Conservation (phyloP, 179 eudicot genomes). For the Drosera spatulata region DNA sequence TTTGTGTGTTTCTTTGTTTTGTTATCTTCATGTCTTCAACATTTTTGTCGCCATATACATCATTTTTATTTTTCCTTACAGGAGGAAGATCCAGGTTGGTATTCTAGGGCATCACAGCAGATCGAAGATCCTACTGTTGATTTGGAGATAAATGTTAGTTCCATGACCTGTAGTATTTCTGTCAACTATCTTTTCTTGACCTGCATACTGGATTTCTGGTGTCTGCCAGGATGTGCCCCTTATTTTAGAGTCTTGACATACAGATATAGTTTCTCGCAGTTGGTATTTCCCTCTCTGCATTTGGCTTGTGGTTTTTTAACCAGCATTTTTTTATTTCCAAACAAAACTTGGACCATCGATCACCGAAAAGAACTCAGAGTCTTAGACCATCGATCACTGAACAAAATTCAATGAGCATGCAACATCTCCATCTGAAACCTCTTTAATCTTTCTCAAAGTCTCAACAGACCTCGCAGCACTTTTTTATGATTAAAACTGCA, state of each 20-base stretch:
- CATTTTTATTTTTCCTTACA: constrained; percentile 9
- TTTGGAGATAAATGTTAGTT: constrained; percentile 74
- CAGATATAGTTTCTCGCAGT: too few relatives aligned
- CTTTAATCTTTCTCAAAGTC: too few relatives aligned
- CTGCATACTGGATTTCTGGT: neutral
- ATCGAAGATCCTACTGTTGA: constrained; percentile 56
- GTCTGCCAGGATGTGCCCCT: too few relatives aligned
- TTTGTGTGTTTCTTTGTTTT: constrained; percentile 5
- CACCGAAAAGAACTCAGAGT: too few relatives aligned
- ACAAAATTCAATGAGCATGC: too few relatives aligned
- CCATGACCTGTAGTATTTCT: neutral
- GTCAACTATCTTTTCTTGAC: neutral
- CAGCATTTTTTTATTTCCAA: too few relatives aligned
- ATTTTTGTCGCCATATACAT: neutral
- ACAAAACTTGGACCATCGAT: too few relatives aligned
- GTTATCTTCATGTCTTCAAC: neutral
- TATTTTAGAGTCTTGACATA: too few relatives aligned
- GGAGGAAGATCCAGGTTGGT: constrained; percentile 99
- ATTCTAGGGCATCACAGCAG: constrained; percentile 61
- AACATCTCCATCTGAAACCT: too few relatives aligned
- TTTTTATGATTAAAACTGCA: neutral
- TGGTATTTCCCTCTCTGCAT: too few relatives aligned
- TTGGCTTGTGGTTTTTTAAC: too few relatives aligned
- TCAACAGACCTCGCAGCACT: neutral
- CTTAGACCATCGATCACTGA: too few relatives aligned